These are phyloP conservation scores for Rosa chinensis DNA, from an alignment of 306 rosid species.

Conservation along the genomic window DNA sequence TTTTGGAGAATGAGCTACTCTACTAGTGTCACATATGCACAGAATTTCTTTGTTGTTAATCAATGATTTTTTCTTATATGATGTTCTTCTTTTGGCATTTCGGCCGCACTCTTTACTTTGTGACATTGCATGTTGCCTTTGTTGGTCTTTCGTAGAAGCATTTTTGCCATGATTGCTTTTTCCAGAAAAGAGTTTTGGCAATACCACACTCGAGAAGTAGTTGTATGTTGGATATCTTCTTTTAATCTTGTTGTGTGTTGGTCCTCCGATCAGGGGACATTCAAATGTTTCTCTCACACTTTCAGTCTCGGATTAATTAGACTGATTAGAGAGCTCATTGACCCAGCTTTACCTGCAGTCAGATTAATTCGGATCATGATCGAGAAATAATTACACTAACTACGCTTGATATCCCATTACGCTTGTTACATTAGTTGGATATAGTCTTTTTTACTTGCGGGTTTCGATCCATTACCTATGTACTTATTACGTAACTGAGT, in stretches of 20 bases:
- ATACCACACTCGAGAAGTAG: neutral
- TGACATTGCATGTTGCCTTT: neutral
- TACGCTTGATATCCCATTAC: neutral
- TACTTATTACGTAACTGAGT: too few species aligned
- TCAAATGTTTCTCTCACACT: neutral
- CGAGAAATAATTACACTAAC: neutral
- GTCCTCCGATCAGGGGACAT: neutral
- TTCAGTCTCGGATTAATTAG: neutral
- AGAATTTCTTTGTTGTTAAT: neutral
- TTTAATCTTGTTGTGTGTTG: conserved; percentile 1
- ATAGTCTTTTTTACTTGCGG: neutral
- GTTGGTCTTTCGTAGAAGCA: conserved; percentile 5
- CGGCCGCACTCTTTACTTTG: neutral
- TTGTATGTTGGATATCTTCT: neutral
- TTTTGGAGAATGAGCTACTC: too few species aligned
- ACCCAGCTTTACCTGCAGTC: neutral
- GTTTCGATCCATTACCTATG: neutral
- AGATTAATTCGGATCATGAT: neutral
- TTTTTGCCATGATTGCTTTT: neutral
- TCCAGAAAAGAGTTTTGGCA: neutral
- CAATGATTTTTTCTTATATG: neutral
- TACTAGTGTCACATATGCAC: neutral
- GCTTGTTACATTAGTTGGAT: neutral
- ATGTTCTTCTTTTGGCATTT: neutral
- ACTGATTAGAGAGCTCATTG: neutral